Conservation (phyloP, 75 land plant species). For the Cupressus sempervirens region DNA sequence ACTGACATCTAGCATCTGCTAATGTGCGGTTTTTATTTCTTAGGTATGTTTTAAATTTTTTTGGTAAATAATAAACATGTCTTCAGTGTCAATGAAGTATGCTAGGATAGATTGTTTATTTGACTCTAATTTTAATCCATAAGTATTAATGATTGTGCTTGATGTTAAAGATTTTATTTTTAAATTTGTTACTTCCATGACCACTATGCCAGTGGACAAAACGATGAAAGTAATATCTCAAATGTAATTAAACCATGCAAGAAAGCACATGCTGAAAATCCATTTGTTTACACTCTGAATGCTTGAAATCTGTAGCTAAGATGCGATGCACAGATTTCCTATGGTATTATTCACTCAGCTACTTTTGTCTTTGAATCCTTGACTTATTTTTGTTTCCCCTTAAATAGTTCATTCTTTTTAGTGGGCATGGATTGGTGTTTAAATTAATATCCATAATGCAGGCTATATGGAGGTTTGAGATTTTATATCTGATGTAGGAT, state of each 20-base stretch:
- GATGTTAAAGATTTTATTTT: not conserved
- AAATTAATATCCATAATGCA: not conserved
- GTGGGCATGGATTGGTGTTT: not conserved
- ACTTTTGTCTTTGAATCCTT: not conserved
- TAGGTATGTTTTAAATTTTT: not conserved
- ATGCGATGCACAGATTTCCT: not conserved
- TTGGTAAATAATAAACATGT: not conserved
- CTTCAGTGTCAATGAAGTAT: not conserved
- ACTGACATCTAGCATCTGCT: not conserved
- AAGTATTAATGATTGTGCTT: not conserved
- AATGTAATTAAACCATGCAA: not conserved
- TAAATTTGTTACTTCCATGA: not conserved
- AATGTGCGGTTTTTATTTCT: not conserved
- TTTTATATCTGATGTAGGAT: not conserved
- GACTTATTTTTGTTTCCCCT: not conserved
- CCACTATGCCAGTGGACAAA: not conserved
- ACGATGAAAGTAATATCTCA: not conserved
- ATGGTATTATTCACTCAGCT: not conserved
- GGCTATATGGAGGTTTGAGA: not conserved
- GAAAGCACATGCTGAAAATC: not conserved
- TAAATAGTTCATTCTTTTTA: too few species aligned
- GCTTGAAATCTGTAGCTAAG: not conserved
- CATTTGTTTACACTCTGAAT: not conserved
- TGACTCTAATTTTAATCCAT: not conserved
- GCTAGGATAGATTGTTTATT: not conserved